Conservation (phyloP, 148 eudicot genomes). For the Rhododendron kiyosumense region DNA sequence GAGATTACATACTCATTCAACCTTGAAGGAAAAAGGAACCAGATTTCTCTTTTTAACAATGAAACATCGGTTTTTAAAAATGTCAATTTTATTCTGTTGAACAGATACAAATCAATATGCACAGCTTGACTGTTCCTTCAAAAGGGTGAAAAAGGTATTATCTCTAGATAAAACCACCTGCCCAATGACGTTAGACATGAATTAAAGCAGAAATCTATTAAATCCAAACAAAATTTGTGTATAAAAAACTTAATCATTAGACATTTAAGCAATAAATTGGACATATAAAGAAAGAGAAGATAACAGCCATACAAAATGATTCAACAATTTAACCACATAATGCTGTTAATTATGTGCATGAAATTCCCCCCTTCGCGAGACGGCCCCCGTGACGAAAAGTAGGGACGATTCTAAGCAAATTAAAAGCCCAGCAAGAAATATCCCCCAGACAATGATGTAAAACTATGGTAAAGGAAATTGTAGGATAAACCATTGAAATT, state of each 20-base stretch:
- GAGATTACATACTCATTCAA: not conserved
- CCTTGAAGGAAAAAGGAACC: not conserved
- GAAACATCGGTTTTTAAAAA: not conserved
- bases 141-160: not conserved
- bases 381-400: not conserved
- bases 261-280: not conserved
- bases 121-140: not conserved
- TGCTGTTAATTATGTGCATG: not conserved
- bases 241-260: not conserved
- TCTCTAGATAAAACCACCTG: not conserved
- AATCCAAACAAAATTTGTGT: not conserved
- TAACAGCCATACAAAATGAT: not conserved
- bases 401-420: slow-evolving; percentile 5
- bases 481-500: not conserved
- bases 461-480: not conserved
- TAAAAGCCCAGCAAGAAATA: not conserved
- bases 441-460: not conserved
- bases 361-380: not conserved
- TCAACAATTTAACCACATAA: not conserved
- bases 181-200: not conserved
- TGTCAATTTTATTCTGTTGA: not conserved
- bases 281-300: not conserved
- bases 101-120: not conserved
- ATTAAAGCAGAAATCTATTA: not conserved
- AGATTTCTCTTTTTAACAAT: not conserved